Evolutionary conservation across 2,329 filamentous ascomycete genomes (phyloP).

Genomic region (Dendryphion nanum): DNA sequence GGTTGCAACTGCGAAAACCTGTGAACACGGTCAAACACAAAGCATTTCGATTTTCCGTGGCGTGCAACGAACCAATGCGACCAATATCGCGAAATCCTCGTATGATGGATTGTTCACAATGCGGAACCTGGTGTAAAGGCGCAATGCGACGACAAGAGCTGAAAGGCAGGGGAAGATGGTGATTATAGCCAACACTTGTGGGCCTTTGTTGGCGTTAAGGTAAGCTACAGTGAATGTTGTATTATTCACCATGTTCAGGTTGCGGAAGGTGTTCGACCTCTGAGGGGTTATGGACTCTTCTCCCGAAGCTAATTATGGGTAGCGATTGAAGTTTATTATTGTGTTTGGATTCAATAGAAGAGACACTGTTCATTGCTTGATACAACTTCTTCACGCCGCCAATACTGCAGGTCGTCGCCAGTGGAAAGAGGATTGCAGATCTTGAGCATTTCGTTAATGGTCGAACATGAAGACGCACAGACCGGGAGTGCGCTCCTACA

Average conservation of each 20-base stretch:
- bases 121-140: conserved; percentile 12
- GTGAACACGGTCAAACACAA: neutral
- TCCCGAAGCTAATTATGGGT: neutral
- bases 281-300: too few species aligned
- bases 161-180: conserved; percentile 12
- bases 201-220: conserved; percentile 13
- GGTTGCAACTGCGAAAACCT: conserved; percentile 16
- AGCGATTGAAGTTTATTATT: neutral
- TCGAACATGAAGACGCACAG: neutral
- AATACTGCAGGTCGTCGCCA: conserved; percentile 2
- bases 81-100: conserved; percentile 13
- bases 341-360: neutral
- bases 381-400: neutral
- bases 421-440: neutral
- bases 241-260: neutral
- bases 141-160: conserved; percentile 7
- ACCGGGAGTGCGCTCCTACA: neutral
- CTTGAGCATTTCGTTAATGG: neutral
- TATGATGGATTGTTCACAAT: conserved; percentile 12
- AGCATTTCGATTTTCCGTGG: neutral
- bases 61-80: conserved; percentile 12
- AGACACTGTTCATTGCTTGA: neutral
- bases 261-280: neutral
- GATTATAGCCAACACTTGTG: conserved; percentile 11
- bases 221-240: conserved; percentile 5